These are phyloP conservation scores for Bipolaris oryzae DNA, from an alignment of 2,329 filamentous ascomycete species.

Conservation along the genomic window DNA sequence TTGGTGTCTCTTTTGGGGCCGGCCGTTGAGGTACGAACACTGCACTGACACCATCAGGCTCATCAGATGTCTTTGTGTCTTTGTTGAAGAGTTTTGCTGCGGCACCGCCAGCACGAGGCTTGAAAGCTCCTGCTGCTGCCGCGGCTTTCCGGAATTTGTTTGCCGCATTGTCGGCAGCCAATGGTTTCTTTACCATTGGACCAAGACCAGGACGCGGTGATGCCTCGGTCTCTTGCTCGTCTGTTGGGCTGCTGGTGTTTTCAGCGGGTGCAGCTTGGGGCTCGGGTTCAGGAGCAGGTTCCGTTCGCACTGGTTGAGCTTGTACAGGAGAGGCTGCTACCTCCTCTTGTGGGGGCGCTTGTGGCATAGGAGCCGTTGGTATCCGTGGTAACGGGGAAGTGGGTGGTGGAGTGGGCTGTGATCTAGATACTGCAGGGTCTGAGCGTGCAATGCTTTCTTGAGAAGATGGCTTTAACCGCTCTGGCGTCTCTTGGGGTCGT, in stretches of 20 bases:
- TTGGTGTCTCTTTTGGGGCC: slow-evolving; percentile 33
- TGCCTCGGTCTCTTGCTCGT: slow-evolving; percentile 60
- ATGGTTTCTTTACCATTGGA: slow-evolving; percentile 86
- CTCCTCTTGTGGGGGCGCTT: slow-evolving; percentile 14
- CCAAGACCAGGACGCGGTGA: slow-evolving; percentile 76
- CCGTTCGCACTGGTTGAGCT: slow-evolving; percentile 3
- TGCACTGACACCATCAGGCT: slow-evolving; percentile 85
- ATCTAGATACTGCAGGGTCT: slow-evolving; percentile 13
- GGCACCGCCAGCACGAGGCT: slow-evolving; percentile 84
- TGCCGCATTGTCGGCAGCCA: slow-evolving; percentile 74
- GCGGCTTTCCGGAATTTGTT: slow-evolving; percentile 81
- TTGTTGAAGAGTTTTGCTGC: slow-evolving; percentile 74
- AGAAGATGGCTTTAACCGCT: slow-evolving; percentile 32
- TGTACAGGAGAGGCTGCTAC: slow-evolving; percentile 35
- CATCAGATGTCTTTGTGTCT: slow-evolving; percentile 63
- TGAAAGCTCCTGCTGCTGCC: slow-evolving; percentile 71
- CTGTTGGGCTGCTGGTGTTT: slow-evolving; percentile 53
- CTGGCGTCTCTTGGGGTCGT: slow-evolving; percentile 37
- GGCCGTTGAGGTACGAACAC: slow-evolving; percentile 74
- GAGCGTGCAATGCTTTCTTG: slow-evolving; percentile 13
- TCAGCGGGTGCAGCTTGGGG: slow-evolving; percentile 17
- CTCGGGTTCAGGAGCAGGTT: slow-evolving; percentile 13
- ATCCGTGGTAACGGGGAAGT: slow-evolving; percentile 37
- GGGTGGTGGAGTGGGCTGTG: slow-evolving; percentile 31
- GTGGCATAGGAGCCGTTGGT: slow-evolving; percentile 17